Conservation (phyloP, 208 protist genomes). For the Acanthamoeba sp. region DNA sequence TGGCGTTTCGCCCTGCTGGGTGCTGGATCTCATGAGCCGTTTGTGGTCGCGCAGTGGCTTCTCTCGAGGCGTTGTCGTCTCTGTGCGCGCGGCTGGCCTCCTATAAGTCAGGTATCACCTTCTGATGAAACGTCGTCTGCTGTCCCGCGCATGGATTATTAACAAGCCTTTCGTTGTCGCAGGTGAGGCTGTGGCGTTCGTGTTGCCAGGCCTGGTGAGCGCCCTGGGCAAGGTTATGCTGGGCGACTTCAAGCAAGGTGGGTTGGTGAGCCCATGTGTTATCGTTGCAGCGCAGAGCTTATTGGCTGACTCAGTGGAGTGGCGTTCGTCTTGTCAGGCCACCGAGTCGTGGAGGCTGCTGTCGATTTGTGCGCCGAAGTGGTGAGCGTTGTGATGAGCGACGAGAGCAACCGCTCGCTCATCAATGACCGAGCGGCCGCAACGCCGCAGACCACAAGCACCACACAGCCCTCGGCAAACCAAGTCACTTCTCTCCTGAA, state of each 20-base stretch:
- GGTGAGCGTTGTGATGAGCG: not conserved
- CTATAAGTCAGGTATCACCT: slow-evolving; percentile 40
- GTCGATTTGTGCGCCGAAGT: slow-evolving; percentile 31
- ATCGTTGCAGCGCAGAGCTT: not conserved
- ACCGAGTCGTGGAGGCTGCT: slow-evolving; percentile 21
- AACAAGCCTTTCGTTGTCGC: not conserved
- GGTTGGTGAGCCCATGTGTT: too few relatives aligned
- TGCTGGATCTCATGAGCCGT: too few relatives aligned
- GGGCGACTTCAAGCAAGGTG: slow-evolving; percentile 70
- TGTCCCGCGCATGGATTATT: too few relatives aligned
- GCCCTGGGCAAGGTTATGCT: slow-evolving; percentile 64
- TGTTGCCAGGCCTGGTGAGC: slow-evolving; percentile 49
- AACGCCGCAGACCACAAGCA: not conserved
- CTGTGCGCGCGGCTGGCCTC: slow-evolving; percentile 5
- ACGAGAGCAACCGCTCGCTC: slow-evolving; percentile 8
- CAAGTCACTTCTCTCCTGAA: not conserved
- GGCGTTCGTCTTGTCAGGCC: not conserved
- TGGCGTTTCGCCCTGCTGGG: not conserved
- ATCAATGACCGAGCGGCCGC: not conserved
- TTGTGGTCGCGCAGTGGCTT: slow-evolving; percentile 56
- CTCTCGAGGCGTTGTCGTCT: not conserved
- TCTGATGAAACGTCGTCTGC: not conserved
- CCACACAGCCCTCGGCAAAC: not conserved
- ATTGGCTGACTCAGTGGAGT: not conserved
- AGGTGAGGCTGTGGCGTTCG: slow-evolving; percentile 58